Evolutionary conservation across 2,329 filamentous ascomycete genomes (phyloP).

Genomic region (Trichoderma sp.): DNA sequence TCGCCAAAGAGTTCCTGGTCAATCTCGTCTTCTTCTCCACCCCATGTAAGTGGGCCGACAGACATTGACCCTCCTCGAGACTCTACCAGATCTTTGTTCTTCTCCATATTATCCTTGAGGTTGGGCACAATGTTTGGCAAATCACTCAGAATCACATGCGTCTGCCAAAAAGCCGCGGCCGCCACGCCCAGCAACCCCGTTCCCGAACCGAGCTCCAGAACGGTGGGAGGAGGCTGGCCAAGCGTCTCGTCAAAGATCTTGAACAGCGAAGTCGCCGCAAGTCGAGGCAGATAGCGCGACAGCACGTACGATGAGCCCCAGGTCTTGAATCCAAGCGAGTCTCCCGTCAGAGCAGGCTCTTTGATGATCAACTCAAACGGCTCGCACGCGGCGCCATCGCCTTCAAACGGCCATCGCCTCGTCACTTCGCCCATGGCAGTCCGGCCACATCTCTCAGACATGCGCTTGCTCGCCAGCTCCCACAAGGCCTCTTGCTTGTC

Average conservation of each 20-base stretch:
- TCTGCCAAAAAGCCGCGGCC: constrained; percentile 70
- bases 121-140: constrained; percentile 82
- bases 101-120: constrained; percentile 68
- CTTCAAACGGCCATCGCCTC: constrained; percentile 54
- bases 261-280: constrained; percentile 48
- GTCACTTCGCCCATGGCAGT: constrained; percentile 59
- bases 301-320: constrained; percentile 92
- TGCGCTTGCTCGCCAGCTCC: constrained; percentile 74
- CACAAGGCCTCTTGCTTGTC: constrained; percentile 69
- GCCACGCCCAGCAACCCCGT: constrained; percentile 90
- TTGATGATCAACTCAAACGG: constrained; percentile 69
- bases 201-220: constrained; percentile 83
- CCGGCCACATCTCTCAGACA: constrained; percentile 85
- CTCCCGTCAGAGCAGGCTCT: constrained; percentile 84
- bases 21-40: constrained; percentile 48
- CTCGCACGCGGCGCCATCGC: constrained; percentile 34
- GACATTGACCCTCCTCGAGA: constrained; percentile 57
- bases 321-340: constrained; percentile 89
- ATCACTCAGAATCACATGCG: constrained; percentile 75
- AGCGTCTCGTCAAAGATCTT: constrained; percentile 46
- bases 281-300: constrained; percentile 65
- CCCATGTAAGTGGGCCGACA: constrained; percentile 76
- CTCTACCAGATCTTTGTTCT: constrained; percentile 61
- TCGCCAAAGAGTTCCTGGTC: constrained; percentile 49
- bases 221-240: constrained; percentile 37